phyloP scores from a whole-genome alignment of 176 grass and related monocot genomes.

The Panicum miliaceum region DNA sequence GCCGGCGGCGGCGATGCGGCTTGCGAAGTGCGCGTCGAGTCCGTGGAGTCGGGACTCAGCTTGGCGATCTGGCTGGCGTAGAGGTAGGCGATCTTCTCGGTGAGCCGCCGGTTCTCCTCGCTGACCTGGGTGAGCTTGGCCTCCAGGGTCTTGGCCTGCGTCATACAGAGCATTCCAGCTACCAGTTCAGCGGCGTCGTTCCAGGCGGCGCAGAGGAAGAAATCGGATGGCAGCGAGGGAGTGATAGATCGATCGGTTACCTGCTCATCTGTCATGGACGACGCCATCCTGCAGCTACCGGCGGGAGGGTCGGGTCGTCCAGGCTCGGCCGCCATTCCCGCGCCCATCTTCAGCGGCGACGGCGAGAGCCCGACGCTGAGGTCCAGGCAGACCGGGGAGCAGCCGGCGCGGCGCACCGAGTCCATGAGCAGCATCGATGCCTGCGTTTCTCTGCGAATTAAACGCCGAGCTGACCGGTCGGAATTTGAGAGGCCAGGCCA shows the following conservation, averaged over 20 bases:
- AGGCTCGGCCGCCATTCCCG: not conserved
- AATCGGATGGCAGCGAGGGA: too few species aligned
- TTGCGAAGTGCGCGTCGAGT: not conserved
- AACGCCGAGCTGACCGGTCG: not conserved
- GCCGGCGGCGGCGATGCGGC: not conserved
- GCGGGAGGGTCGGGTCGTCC: not conserved
- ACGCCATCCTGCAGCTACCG: not conserved
- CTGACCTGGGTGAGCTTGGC: constrained; percentile 58
- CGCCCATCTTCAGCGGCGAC: not conserved
- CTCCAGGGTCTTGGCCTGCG: constrained; percentile 47
- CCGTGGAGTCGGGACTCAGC: not conserved
- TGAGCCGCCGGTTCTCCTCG: constrained; percentile 74
- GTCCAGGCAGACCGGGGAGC: constrained; percentile 61
- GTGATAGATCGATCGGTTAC: constrained; percentile 29
- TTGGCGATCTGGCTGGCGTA: constrained; percentile 28
- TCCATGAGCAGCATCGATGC: constrained; percentile 51
- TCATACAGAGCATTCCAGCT: too few species aligned
- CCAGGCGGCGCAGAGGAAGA: too few species aligned
- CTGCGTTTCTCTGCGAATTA: not conserved
- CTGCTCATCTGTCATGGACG: constrained; percentile 30
- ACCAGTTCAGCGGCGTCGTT: not conserved
- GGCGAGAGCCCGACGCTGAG: constrained; percentile 61
- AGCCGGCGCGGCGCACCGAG: not conserved
- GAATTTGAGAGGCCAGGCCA: not conserved
- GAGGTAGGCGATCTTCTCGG: constrained; percentile 50